Base-by-base conservation (phyloP, 331 rosid species). In the Pyrus hybrid region DNA sequence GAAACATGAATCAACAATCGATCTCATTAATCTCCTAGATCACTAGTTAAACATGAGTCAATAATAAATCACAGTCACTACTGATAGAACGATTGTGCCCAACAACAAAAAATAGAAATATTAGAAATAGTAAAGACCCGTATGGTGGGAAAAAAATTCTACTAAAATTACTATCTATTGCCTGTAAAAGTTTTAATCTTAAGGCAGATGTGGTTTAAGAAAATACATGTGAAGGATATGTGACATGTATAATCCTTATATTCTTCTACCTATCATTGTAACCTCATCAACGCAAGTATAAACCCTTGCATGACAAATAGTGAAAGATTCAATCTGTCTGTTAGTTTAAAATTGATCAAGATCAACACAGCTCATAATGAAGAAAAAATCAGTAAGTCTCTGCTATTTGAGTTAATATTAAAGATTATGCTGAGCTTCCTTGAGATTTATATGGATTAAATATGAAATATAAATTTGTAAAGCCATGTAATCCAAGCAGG, bases 1-100 rank as follows among this genome's bases (percentile, higher is more conserved):
- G 74, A 85, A 63, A 80, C 81, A 82, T 82, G 68, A 78, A 63
- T 51, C 12, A 30, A 22, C 29, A 26, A 79, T 67, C 65, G 16
- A 33, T 72, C 41, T 63, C 67, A 74, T 80, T 78, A 83, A 72
- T 79, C n/a, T n/a, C n/a, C n/a, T n/a, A n/a, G n/a, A n/a, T n/a
- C n/a, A n/a, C n/a, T n/a, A n/a, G n/a, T n/a, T n/a, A n/a, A n/a
- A n/a, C n/a, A n/a, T n/a, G n/a, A n/a, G n/a, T n/a, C n/a, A n/a
- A n/a, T n/a, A n/a, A n/a, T n/a, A n/a, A n/a, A n/a, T n/a, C n/a
- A n/a, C n/a, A n/a, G n/a, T n/a, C n/a, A n/a, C n/a, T n/a, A n/a
- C 23, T 47, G 29, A 21, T 53, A 71, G 22, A 56, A 56, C n/a
- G 66, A 71, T 11, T 21, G 28, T 33, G 26, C 21, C 53, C 6